phyloP scores from a whole-genome alignment of 805 yeast genomes.

The Novakomyces olei region DNA sequence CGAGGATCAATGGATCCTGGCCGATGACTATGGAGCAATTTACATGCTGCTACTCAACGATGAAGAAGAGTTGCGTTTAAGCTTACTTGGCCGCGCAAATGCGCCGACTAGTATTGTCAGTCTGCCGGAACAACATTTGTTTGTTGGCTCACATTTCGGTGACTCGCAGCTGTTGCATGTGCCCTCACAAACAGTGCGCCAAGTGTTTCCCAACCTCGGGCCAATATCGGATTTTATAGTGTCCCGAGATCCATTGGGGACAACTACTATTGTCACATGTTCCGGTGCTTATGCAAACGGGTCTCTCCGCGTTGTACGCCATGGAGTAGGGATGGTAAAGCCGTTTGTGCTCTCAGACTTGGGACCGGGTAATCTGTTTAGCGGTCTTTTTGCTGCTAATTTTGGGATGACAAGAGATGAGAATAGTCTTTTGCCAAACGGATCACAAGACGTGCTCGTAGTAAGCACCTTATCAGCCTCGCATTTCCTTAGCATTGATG shows the following conservation, averaged over 20 bases:
- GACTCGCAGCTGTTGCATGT: constrained; percentile 9
- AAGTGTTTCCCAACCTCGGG: too few species aligned
- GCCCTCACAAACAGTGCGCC: too few species aligned
- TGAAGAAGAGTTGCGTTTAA: neutral
- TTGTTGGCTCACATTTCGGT: constrained; percentile 11
- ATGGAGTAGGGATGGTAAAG: constrained; percentile 9
- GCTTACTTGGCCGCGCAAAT: constrained; percentile 6
- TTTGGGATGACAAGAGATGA: too few species aligned
- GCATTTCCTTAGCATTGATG: too few species aligned
- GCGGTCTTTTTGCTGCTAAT: too few species aligned
- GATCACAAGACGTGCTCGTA: too few species aligned
- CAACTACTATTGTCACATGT: constrained; percentile 8
- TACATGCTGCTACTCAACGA: constrained; percentile 7
- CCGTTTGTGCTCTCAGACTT: too few species aligned
- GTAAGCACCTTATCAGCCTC: too few species aligned
- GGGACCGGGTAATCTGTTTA: too few species aligned
- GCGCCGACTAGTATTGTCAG: constrained; percentile 10
- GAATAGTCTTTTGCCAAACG: too few species aligned
- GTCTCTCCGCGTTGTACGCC: constrained; percentile 7
- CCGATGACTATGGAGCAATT: constrained; percentile 9
- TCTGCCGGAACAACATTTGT: constrained; percentile 8
- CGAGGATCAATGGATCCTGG: constrained; percentile 7
- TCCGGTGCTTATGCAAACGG: constrained; percentile 11
- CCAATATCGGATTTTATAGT: constrained; percentile 10
- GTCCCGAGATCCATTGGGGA: neutral